A percentile compares a stretch with the other conserved stretches of the same genome.
phyloP scores from a whole-genome alignment of 345 rosid genomes.

The Chamaenerion angustifolium region DNA sequence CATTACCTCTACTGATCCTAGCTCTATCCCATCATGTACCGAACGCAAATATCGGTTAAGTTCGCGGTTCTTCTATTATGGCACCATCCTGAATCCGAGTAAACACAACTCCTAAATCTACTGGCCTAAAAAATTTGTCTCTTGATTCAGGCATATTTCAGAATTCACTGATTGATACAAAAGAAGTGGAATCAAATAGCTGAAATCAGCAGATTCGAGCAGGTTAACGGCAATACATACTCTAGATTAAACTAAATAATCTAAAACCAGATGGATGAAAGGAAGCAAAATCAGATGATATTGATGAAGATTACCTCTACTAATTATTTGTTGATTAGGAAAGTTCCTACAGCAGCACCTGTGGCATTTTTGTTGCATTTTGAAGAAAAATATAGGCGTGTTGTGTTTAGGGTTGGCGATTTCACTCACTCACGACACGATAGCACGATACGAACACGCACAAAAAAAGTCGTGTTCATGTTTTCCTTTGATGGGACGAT shows the following conservation, averaged over 20 bases:
- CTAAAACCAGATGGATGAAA: too few relatives aligned
- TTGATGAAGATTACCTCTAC: too few relatives aligned
- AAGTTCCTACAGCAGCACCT: too few relatives aligned
- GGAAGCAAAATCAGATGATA: too few relatives aligned
- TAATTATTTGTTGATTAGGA: too few relatives aligned
- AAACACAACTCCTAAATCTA: constrained; percentile 32
- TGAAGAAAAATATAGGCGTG: too few relatives aligned
- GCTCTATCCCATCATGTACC: constrained; percentile 8
- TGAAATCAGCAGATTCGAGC: not conserved
- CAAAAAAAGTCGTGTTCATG: too few relatives aligned
- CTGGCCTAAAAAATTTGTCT: constrained; percentile 40
- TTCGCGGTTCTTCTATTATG: constrained; percentile 3
- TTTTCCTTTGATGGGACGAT: too few relatives aligned
- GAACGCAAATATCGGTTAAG: constrained; percentile 1
- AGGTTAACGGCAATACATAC: not conserved
- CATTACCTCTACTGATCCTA: constrained; percentile 17
- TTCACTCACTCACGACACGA: too few relatives aligned
- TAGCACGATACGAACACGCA: too few relatives aligned
- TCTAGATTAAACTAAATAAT: not conserved
- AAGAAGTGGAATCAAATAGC: not conserved
- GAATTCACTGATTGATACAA: constrained; percentile 6
- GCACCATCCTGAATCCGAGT: constrained; percentile 14
- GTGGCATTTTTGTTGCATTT: too few relatives aligned
- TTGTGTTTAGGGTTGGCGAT: too few relatives aligned
- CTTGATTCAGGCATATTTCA: constrained; percentile 44